Conservation (phyloP, 2,329 filamentous ascomycete genomes). For the Onygenales sp. region DNA sequence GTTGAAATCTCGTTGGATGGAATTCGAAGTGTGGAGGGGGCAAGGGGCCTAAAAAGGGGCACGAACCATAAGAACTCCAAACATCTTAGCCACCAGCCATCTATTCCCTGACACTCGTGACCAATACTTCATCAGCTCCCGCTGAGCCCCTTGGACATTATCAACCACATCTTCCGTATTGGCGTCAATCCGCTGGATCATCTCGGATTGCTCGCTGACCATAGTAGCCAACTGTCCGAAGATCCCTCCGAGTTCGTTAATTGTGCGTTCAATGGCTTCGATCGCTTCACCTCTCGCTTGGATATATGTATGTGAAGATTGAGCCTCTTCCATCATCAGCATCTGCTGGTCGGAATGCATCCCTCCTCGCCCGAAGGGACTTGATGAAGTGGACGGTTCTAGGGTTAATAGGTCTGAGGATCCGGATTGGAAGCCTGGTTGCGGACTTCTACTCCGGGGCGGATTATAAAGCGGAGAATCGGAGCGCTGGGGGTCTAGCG, state of each 20-base stretch:
- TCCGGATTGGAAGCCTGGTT: slow-evolving; percentile 40
- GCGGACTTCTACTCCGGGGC: slow-evolving; percentile 57
- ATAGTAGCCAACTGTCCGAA: slow-evolving; percentile 92
- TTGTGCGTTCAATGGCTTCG: slow-evolving; percentile 92
- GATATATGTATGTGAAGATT: slow-evolving; percentile 78
- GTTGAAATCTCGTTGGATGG: neutral
- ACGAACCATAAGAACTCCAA: slow-evolving; percentile 68
- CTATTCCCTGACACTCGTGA: slow-evolving; percentile 85
- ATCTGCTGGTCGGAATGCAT: slow-evolving; percentile 73
- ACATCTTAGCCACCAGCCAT: slow-evolving; percentile 81
- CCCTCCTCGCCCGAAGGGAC: slow-evolving; percentile 37
- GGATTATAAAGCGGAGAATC: slow-evolving; percentile 82
- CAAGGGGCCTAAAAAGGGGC: slow-evolving; percentile 3
- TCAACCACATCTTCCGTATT: slow-evolving; percentile 98
- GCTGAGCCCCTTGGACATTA: slow-evolving; percentile 93
- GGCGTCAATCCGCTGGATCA: slow-evolving; percentile 94
- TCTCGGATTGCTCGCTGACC: slow-evolving; percentile 95
- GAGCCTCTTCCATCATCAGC: slow-evolving; percentile 86
- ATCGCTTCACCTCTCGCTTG: slow-evolving; percentile 91
- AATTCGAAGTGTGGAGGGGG: neutral
- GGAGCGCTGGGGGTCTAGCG: slow-evolving; percentile 57
- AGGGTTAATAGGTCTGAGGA: slow-evolving; percentile 66
- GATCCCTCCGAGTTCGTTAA: slow-evolving; percentile 80
- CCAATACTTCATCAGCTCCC: slow-evolving; percentile 96
- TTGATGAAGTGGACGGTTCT: slow-evolving; percentile 51